A percentile compares a stretch with the other conserved stretches of the same genome.
Conservation (phyloP, 805 yeast genomes). For the Starmerella potacharoeniae region DNA sequence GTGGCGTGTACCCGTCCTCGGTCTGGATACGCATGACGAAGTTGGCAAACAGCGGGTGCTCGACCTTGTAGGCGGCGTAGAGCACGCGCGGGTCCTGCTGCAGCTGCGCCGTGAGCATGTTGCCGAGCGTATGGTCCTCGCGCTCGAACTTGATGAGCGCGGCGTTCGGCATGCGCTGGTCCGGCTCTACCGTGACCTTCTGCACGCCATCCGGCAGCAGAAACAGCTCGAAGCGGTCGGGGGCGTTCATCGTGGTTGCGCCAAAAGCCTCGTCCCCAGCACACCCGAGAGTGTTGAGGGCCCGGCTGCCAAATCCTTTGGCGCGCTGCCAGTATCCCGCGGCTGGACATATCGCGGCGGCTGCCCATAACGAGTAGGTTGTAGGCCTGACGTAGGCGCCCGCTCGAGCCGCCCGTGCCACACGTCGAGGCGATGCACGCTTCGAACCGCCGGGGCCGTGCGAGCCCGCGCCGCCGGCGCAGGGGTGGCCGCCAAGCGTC, state of each 20-base stretch:
- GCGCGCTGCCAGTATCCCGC: background rate
- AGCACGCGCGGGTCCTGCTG: slow-evolving; percentile 78
- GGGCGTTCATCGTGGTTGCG: slow-evolving; percentile 69
- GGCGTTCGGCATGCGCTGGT: slow-evolving; percentile 89
- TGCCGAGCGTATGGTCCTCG: slow-evolving; percentile 95
- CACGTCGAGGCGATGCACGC: background rate
- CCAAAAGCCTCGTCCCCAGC: background rate
- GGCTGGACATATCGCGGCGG: background rate
- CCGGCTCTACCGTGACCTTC: slow-evolving; percentile 84
- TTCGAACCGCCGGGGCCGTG: background rate
- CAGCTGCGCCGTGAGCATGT: slow-evolving; percentile 74
- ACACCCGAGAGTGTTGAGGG: no score
- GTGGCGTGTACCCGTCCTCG: slow-evolving; percentile 87
- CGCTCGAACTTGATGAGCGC: slow-evolving; percentile 86
- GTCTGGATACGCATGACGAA: slow-evolving; percentile 92
- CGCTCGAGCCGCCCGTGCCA: background rate
- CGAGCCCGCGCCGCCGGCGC: no score
- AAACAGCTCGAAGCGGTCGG: slow-evolving; percentile 95
- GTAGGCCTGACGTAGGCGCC: background rate
- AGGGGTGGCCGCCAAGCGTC: no score
- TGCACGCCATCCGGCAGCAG: slow-evolving; percentile 96
- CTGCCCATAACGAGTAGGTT: background rate
- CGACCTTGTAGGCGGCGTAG: slow-evolving; percentile 95
- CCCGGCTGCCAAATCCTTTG: background rate
- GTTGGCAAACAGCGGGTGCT: slow-evolving; percentile 94